Conservation (phyloP, 352 stramenopile species). For the Phytophthora litchii region DNA sequence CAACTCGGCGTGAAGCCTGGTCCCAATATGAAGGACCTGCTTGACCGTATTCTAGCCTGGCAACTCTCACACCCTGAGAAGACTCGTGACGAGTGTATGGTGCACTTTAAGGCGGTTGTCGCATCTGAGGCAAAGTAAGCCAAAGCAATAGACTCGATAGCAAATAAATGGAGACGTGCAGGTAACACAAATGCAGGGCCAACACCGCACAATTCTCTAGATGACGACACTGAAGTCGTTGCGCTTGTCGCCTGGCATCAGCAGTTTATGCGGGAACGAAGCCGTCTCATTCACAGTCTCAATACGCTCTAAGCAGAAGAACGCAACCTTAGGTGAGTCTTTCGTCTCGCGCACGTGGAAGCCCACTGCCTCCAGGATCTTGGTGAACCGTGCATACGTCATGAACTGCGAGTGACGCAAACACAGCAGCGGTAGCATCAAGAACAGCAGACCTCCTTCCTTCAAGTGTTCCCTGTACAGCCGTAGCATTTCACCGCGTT, state of each 20-base stretch:
- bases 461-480: conserved; percentile 66
- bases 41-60: conserved; percentile 63
- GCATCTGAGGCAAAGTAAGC: conserved; percentile 14
- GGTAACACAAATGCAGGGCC: conserved; percentile 19
- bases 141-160: conserved; percentile 13
- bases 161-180: conserved; percentile 3
- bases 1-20: conserved; percentile 61
- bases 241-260: conserved; percentile 56
- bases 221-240: conserved; percentile 77
- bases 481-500: conserved; percentile 80
- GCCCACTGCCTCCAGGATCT: conserved; percentile 73
- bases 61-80: conserved; percentile 60
- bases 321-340: conserved; percentile 80
- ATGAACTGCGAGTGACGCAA: conserved; percentile 79
- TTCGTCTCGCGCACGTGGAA: conserved; percentile 76
- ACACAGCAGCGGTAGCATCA: conserved; percentile 82
- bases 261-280: conserved; percentile 54
- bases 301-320: conserved; percentile 76
- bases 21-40: conserved; percentile 61
- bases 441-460: conserved; percentile 59
- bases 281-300: conserved; percentile 30
- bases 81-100: conserved; percentile 62
- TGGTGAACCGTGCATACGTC: conserved; percentile 68
- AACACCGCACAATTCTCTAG: conserved; percentile 32
- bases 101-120: conserved; percentile 40